Percentiles rank a stretch among this genome's conserved stretches.
Conservation (phyloP, 2,329 filamentous ascomycete genomes). For the Chrysoporthe cubensis region DNA sequence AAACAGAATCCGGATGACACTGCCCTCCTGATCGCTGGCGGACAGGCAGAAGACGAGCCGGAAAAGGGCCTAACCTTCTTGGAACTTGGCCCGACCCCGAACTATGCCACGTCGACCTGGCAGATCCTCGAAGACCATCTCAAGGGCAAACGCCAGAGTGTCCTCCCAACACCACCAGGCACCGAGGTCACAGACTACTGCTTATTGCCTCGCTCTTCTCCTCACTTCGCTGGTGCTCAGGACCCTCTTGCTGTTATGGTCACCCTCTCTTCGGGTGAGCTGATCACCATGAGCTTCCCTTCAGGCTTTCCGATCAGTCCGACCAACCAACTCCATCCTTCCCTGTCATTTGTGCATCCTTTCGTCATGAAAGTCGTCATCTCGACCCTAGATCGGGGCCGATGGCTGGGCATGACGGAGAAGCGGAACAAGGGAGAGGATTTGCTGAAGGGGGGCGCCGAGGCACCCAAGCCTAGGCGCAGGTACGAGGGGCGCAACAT, state of each 20-base stretch:
- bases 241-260: slow-evolving; percentile 87
- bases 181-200: slow-evolving; percentile 81
- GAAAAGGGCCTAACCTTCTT: slow-evolving; percentile 84
- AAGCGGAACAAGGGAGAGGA: slow-evolving; percentile 76
- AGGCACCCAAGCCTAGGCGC: slow-evolving; percentile 70
- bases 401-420: slow-evolving; percentile 92
- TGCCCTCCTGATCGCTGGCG: slow-evolving; percentile 83
- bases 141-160: slow-evolving; percentile 71
- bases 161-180: slow-evolving; percentile 76
- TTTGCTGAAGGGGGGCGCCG: slow-evolving; percentile 78
- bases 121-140: slow-evolving; percentile 80
- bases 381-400: slow-evolving; percentile 74
- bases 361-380: slow-evolving; percentile 77
- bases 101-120: slow-evolving; percentile 91
- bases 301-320: slow-evolving; percentile 89
- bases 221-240: slow-evolving; percentile 84
- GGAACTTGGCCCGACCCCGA: slow-evolving; percentile 85
- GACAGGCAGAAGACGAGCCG: slow-evolving; percentile 67
- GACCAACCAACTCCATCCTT: slow-evolving; percentile 90
- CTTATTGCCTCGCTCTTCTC: slow-evolving; percentile 78
- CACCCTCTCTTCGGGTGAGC: slow-evolving; percentile 81
- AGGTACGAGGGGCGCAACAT: slow-evolving; percentile 83
- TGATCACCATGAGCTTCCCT: slow-evolving; percentile 89
- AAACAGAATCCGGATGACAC: slow-evolving; percentile 95
- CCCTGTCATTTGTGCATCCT: slow-evolving; percentile 85